Percentiles rank a stretch among this genome's conserved stretches.
Conservation (phyloP, 2,329 filamentous ascomycete genomes). For the Diaporthe batatas region DNA sequence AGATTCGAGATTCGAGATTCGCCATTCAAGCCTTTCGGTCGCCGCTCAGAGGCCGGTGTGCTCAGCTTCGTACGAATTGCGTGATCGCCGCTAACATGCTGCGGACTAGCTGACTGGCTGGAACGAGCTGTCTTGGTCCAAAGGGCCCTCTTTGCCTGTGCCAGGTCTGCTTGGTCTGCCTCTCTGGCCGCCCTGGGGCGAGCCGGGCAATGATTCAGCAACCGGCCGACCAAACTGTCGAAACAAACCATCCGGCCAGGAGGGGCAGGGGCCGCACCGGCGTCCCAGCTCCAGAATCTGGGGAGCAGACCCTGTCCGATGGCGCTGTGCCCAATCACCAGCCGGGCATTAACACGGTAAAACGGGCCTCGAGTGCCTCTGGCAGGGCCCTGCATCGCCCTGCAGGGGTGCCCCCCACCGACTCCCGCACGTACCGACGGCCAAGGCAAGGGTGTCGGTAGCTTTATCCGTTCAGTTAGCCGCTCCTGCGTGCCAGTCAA, state of each 20-base stretch:
- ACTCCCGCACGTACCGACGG: slow-evolving; percentile 46
- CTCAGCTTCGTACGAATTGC: too few species aligned
- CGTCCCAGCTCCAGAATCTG: slow-evolving; percentile 41
- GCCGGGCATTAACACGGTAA: slow-evolving; percentile 40
- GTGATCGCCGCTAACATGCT: too few species aligned
- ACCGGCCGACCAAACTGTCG: slow-evolving; percentile 18
- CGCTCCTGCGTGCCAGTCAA: not conserved
- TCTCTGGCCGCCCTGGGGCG: slow-evolving; percentile 9
- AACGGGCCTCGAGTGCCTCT: slow-evolving; percentile 24
- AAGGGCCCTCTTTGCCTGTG: slow-evolving; percentile 4
- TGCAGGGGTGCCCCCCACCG: slow-evolving; percentile 37
- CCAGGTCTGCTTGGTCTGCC: not conserved
- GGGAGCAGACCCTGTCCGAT: slow-evolving; percentile 31
- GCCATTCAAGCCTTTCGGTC: slow-evolving; percentile 38
- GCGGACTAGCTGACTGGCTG: too few species aligned
- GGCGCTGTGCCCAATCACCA: slow-evolving; percentile 34
- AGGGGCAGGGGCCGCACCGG: slow-evolving; percentile 18
- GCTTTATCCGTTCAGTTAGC: slow-evolving; percentile 20
- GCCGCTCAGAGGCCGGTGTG: slow-evolving; percentile 19
- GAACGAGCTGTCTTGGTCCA: not conserved
- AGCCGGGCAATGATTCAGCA: slow-evolving; percentile 32
- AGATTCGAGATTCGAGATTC: slow-evolving; percentile 5
- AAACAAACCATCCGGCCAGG: slow-evolving; percentile 28
- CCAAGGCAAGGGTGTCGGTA: slow-evolving; percentile 43
- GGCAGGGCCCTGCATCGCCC: slow-evolving; percentile 25